Evolutionary conservation across 768 basidiomycete species (phyloP), one percentile per base, ranked within the genome.

Genomic region (Jaapia argillacea): DNA sequence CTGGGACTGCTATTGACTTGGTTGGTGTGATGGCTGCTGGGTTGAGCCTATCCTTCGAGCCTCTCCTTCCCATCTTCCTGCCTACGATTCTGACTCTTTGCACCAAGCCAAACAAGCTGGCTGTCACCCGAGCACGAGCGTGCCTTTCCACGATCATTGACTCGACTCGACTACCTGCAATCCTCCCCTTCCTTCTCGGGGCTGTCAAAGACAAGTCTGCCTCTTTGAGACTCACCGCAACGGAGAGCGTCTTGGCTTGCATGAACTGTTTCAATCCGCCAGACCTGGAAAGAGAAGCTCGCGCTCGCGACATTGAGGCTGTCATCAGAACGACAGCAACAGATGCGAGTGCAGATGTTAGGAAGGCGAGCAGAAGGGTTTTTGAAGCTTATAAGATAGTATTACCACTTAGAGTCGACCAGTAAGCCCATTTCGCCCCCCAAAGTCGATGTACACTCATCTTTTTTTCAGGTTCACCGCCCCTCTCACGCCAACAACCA

Each of bases 201-300:
- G 68, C 69, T 24, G 56, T 77, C 42, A 75, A 74, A 54, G 85
- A 89, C 57, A 90, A 89, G 56, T 78, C 81, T 13, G 59, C 66
- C 16, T 72, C 75, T 2, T 63, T 82, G 23, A 72, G 89, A 42
- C 54, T 84, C 4, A 70, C 72, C 14, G 74, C 77, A n/a, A 73
- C 77, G 3, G 85, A 89, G 58, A 69, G 75, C 24, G 67, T 79
- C 0, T 55, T 88, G 40, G 67, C 70, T 13, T 82, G 79, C 48
- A 63, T 90, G 42, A 84, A 84, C 47, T 79, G 73, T 51, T 81
- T 79, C 57, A 86, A 85, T 59, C 86, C 85, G 6, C 83, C 84
- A 0, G 84, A 88, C 50, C 58, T 88, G 24, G 84, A 85, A 58
- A 82, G 74, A 57, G 83, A 86, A 38, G 47, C 63, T 0, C 66